Percentiles rank a stretch among this genome's conserved stretches.
Conservation (phyloP, 2,329 filamentous ascomycete species). For the Elsinoe ampelina region DNA sequence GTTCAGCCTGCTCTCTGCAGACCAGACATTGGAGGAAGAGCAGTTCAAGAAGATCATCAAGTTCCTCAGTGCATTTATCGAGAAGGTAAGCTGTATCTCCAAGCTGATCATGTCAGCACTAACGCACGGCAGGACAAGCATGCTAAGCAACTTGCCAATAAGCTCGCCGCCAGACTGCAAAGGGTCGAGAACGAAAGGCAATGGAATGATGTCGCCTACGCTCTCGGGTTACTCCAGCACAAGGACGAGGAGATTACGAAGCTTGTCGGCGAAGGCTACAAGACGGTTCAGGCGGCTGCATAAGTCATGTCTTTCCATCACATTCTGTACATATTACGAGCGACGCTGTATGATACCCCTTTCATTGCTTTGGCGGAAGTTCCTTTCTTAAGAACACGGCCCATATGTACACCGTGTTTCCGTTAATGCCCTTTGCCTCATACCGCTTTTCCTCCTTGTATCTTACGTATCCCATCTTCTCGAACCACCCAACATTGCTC, state of each 20-base stretch:
- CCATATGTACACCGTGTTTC: neutral
- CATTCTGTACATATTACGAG: conserved; percentile 11
- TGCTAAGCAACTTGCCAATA: conserved; percentile 84
- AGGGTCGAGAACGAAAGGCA: conserved; percentile 88
- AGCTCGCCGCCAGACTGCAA: conserved; percentile 74
- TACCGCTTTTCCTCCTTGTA: conserved; percentile 18
- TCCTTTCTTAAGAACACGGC: conserved; percentile 13
- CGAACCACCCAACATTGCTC: conserved; percentile 16
- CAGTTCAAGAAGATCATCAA: conserved; percentile 78
- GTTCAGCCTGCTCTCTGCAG: conserved; percentile 85
- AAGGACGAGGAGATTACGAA: conserved; percentile 86
- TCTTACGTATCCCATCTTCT: conserved; percentile 15
- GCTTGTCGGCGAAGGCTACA: conserved; percentile 64
- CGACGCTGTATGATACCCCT: conserved; percentile 12
- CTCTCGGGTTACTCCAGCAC: conserved; percentile 78
- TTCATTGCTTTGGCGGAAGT: neutral
- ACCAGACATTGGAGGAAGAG: conserved; percentile 71
- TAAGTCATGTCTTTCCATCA: conserved; percentile 18
- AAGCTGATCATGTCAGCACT: neutral
- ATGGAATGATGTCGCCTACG: conserved; percentile 96
- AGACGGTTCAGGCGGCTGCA: conserved; percentile 37
- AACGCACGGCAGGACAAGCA: conserved; percentile 69
- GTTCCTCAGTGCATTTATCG: conserved; percentile 90
- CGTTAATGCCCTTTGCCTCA: neutral
- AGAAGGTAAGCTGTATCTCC: conserved; percentile 61